These are phyloP conservation scores for Mycena rebaudengoi DNA, from an alignment of 768 basidiomycete genomes.

Conservation along the genomic window DNA sequence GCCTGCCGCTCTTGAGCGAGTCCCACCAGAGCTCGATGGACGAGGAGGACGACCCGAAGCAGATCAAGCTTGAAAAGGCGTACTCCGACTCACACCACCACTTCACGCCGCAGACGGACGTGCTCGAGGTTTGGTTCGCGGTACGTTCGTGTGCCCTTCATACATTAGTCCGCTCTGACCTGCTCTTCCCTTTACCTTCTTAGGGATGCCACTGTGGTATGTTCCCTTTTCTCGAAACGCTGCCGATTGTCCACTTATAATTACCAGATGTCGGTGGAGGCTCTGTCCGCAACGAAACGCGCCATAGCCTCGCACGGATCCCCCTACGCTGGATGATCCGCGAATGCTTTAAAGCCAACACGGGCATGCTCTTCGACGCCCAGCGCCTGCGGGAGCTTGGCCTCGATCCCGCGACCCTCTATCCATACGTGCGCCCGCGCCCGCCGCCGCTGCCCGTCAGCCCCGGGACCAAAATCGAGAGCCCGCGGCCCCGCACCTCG, in stretches of 20 bases:
- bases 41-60: constrained; percentile 8
- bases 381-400: constrained; percentile 56
- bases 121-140: constrained; percentile 78
- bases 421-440: constrained; percentile 48
- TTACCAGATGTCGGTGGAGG: constrained; percentile 70
- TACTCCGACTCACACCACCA: constrained; percentile 25
- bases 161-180: not conserved
- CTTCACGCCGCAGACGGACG: constrained; percentile 34
- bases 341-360: constrained; percentile 67
- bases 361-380: constrained; percentile 68
- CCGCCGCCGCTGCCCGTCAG: constrained; percentile 43
- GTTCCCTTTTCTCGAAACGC: constrained; percentile 2
- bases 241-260: not conserved
- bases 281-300: constrained; percentile 55
- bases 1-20: not conserved
- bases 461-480: constrained; percentile 5
- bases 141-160: constrained; percentile 36
- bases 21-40: not conserved
- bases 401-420: constrained; percentile 56
- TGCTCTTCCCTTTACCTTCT: constrained; percentile 31
- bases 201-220: constrained; percentile 58
- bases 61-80: constrained; percentile 4
- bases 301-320: constrained; percentile 60
- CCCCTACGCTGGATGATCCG: constrained; percentile 78
- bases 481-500: not conserved